These are phyloP conservation scores for Fusarium subglutinans DNA, from an alignment of 2,329 filamentous ascomycete genomes.

Conservation along the genomic window DNA sequence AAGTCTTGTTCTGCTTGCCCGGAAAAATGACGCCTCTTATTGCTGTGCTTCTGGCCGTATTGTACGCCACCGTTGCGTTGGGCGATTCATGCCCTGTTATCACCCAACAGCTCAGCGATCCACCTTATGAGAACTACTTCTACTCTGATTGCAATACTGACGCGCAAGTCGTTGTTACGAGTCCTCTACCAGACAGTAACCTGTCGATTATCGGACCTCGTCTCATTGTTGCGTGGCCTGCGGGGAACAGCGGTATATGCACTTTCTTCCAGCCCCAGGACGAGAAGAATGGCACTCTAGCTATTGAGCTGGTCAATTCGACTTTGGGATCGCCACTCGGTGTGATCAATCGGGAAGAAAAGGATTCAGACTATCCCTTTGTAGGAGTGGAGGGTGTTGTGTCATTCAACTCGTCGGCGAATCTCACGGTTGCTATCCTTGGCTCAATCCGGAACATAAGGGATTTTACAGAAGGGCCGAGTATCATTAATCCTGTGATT, in stretches of 20 bases:
- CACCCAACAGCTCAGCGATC: constrained; percentile 55
- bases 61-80: not conserved
- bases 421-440: constrained; percentile 64
- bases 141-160: constrained; percentile 70
- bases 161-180: constrained; percentile 69
- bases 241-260: constrained; percentile 69
- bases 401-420: constrained; percentile 66
- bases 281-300: constrained; percentile 62
- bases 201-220: constrained; percentile 65
- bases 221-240: constrained; percentile 71
- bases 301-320: constrained; percentile 62
- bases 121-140: constrained; percentile 72
- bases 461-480: constrained; percentile 68
- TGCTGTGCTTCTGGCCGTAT: not conserved
- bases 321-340: constrained; percentile 56
- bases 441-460: constrained; percentile 71
- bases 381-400: constrained; percentile 65
- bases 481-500: constrained; percentile 60
- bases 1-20: not conserved
- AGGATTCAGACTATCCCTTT: constrained; percentile 47
- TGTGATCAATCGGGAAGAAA: constrained; percentile 52
- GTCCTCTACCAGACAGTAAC: constrained; percentile 62
- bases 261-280: constrained; percentile 65
- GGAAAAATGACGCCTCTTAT: not conserved
- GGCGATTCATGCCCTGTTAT: constrained; percentile 1